Percentiles rank a stretch among this genome's conserved stretches.
phyloP scores from a whole-genome alignment of 2,329 filamentous ascomycete species.

The Thielaviopsis ethacetica region DNA sequence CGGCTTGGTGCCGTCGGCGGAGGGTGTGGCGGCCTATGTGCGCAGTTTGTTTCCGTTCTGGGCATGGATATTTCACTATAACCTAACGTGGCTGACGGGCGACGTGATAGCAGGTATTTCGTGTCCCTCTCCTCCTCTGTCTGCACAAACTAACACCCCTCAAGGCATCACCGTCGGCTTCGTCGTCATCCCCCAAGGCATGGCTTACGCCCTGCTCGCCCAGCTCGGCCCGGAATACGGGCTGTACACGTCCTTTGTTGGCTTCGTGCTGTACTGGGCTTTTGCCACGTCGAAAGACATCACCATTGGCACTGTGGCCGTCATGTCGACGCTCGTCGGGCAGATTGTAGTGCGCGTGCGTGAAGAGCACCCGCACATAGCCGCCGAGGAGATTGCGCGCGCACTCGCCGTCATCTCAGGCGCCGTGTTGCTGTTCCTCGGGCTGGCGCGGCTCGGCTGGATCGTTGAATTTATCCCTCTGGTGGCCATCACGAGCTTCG shows the following conservation, averaged over 20 bases:
- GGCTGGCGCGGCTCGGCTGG: slow-evolving; percentile 67
- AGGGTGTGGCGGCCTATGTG: slow-evolving; percentile 43
- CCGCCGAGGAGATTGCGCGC: slow-evolving; percentile 55
- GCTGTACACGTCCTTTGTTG: slow-evolving; percentile 73
- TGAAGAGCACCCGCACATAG: slow-evolving; percentile 37
- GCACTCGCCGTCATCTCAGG: slow-evolving; percentile 65
- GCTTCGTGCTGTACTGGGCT: slow-evolving; percentile 88
- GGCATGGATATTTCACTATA: slow-evolving; percentile 81
- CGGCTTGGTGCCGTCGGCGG: slow-evolving; percentile 41
- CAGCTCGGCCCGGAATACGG: slow-evolving; percentile 32
- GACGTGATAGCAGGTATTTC: slow-evolving; percentile 59
- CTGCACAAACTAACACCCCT: too few relatives aligned
- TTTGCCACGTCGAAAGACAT: slow-evolving; percentile 98
- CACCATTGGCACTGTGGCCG: slow-evolving; percentile 87
- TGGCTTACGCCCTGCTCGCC: slow-evolving; percentile 35
- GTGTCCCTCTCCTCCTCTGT: background rate
- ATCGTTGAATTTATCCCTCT: slow-evolving; percentile 88
- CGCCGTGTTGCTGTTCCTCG: slow-evolving; percentile 58
- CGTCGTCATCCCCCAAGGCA: slow-evolving; percentile 37
- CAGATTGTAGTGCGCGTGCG: slow-evolving; percentile 55
- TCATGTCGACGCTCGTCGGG: slow-evolving; percentile 83
- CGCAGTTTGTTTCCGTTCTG: slow-evolving; percentile 70
- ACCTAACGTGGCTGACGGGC: slow-evolving; percentile 72
- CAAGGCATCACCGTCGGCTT: slow-evolving; percentile 31
- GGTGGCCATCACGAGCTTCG: slow-evolving; percentile 81